Base-by-base conservation (phyloP, 2,329 filamentous ascomycete genomes). In the Pseudogymnoascus sp. region DNA sequence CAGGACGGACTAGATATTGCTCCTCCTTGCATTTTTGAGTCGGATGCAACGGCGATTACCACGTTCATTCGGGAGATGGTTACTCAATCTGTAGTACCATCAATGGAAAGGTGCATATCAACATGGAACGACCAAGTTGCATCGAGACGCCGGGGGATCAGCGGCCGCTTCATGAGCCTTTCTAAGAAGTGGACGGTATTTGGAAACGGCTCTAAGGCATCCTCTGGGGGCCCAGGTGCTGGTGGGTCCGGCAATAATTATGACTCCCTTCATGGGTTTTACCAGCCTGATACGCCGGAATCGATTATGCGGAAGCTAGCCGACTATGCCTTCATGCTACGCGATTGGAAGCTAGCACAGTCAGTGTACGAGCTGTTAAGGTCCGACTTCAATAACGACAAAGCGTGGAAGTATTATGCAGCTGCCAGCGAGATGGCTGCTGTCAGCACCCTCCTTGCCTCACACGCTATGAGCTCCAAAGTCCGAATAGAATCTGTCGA, bases 121-220 rank as follows among this genome's bases (percentile, higher is more conserved):
- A 82, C 92, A 4, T 99, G 95, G 96, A 99, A 99, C 72, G 95
- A 99, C 70, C 93, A 98, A 75, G 90, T 98, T 26, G 93, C 93
- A 14, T 97, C 96, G 11, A 85, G 91, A 64, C 84, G 96, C 63
- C 87, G 91, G 71, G 96, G 96, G 12, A 82, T 99, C 59, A 90
- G 90, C 62, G 96, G 96, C 10, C 86, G 92, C n/a, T 93, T 99
- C 75, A 92, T 96, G 81, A 96, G 89, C 8, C 81, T 99, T 63
- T 96, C 93, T 0, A 93, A 95, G 71, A 89, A 92, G 68, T 98
- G 91, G 86, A 85, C 90, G 6, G 87, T 88, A 0, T 96, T 98
- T 70, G 90, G 91, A 33, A 81, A 83, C 50, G 80, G 82, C 53
- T 71, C 70, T 4, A 69, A 63, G 53, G 64, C 64, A 31, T 41